Evolutionary conservation across 352 stramenopile genomes (phyloP), one percentile per base, ranked within the genome.

Genomic region (Globisporangium recalcitrans): DNA sequence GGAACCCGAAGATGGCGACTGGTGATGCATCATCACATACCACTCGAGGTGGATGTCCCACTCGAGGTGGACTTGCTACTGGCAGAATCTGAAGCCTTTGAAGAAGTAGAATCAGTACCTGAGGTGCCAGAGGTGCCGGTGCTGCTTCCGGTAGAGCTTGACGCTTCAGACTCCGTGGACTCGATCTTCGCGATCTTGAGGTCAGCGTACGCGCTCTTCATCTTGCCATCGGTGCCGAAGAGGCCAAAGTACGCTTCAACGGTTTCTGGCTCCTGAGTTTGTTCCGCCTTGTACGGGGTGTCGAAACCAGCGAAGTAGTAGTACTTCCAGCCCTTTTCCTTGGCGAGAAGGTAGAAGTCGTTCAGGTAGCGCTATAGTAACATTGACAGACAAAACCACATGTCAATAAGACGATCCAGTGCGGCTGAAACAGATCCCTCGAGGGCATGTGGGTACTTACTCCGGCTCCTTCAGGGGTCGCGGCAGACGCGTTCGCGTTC

Each of bases 221-320:
- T 77, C 31, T 60, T 71, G 67, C 86, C 79, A 14, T 70, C 68
- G 11, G 73, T 64, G 60, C 83, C 74, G 38, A 91, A 93, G 63
- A 95, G 75, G 22, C 86, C 86, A 58, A 93, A 95, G 72, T 83
- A 75, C 29, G 66, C 74, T 69, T 95, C 86, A 26, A 93, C 84
- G 14, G 77, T 67, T 19, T 67, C 62, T 82, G 58, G 75, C 63
- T 91, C 74, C 16, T 74, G 67, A 32, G 22, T 16, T 57, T 90
- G 69, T 67, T 78, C 58, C 49, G 77, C 68, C 75, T 93, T 93
- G 74, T 87, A 91, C 31, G 81, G 72, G 49, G 84, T 90, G 67
- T 95, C 86, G 16, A 95, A 91, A 60, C 75, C 86, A 1, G 83
- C 74, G 63, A 95, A 95, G 75, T 92, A 95, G 76, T 91, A 95